Percentiles rank a stretch among this genome's conserved stretches.
phyloP scores from a whole-genome alignment of 495 filamentous ascomycete species.

The Poronia punctata region DNA sequence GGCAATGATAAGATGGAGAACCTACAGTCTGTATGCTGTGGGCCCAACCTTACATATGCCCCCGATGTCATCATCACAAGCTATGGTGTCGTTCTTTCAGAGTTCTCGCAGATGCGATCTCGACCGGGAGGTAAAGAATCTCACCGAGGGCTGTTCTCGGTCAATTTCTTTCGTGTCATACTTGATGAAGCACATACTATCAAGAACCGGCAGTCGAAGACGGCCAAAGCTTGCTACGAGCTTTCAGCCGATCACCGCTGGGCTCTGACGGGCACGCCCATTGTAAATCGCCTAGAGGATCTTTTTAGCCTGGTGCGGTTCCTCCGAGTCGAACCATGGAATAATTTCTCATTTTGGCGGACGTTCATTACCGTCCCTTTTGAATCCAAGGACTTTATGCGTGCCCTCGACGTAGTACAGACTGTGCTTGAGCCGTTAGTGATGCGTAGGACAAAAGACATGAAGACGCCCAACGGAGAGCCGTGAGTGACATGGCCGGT shows the following conservation, averaged over 20 bases:
- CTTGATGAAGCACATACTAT: slow-evolving; percentile 93
- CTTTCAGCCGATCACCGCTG: slow-evolving; percentile 79
- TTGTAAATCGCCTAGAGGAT: slow-evolving; percentile 94
- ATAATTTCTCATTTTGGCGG: slow-evolving; percentile 97
- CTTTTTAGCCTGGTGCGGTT: slow-evolving; percentile 93
- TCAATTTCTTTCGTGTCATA: slow-evolving; percentile 90
- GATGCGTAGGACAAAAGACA: slow-evolving; percentile 91
- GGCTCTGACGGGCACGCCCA: slow-evolving; percentile 92
- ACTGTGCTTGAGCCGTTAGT: slow-evolving; percentile 93
- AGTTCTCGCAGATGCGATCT: slow-evolving; percentile 65
- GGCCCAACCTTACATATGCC: slow-evolving; percentile 62
- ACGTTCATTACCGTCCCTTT: slow-evolving; percentile 98
- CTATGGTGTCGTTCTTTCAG: slow-evolving; percentile 86
- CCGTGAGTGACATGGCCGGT: slow-evolving; percentile 45
- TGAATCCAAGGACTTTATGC: slow-evolving; percentile 86
- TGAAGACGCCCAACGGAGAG: slow-evolving; percentile 89
- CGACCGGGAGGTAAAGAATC: slow-evolving; percentile 48
- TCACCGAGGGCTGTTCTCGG: slow-evolving; percentile 74
- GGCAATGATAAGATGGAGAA: slow-evolving; percentile 74
- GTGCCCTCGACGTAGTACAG: slow-evolving; percentile 93
- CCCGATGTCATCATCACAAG: slow-evolving; percentile 93
- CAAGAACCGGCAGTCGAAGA: slow-evolving; percentile 85
- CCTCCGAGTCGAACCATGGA: slow-evolving; percentile 91
- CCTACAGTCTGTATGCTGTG: slow-evolving; percentile 68
- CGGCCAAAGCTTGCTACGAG: slow-evolving; percentile 88